Percentiles rank a stretch among this genome's conserved stretches.
Conservation (phyloP, 176 grass and related monocot genomes). For the Carex kokanica region DNA sequence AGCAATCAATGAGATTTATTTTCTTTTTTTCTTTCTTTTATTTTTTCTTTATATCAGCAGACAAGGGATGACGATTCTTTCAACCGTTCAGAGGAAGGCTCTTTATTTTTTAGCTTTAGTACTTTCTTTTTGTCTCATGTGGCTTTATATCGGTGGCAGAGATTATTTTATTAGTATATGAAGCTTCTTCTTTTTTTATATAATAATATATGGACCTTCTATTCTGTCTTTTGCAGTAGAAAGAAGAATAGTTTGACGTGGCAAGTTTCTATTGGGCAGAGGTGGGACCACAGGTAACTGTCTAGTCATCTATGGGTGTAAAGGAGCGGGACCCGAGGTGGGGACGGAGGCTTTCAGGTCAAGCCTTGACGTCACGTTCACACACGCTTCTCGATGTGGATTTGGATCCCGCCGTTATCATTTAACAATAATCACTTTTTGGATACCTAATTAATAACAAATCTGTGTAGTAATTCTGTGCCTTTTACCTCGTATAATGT, state of each 20-base stretch:
- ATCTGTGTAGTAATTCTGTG: not conserved
- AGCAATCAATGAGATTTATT: not conserved
- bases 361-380: conserved; percentile 93
- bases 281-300: conserved; percentile 36
- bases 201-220: conserved; percentile 57
- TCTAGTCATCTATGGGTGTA: conserved; percentile 47
- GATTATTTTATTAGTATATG: conserved; percentile 46
- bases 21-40: not conserved
- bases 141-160: conserved; percentile 48
- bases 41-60: not conserved
- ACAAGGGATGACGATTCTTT: conserved; percentile 28
- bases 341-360: conserved; percentile 39
- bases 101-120: conserved; percentile 43
- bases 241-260: conserved; percentile 27
- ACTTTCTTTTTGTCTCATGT: conserved; percentile 46
- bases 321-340: conserved; percentile 63
- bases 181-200: not conserved
- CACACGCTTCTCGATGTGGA: conserved; percentile 73
- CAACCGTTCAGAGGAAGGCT: conserved; percentile 41
- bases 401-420: conserved; percentile 33
- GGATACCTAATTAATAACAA: not conserved
- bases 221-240: conserved; percentile 58
- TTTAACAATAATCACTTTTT: not conserved
- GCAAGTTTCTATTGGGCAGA: conserved; percentile 33
- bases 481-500: not conserved